Evolutionary conservation across 2,329 filamentous ascomycete species (phyloP).

Genomic region (Cladophialophora carrionii): DNA sequence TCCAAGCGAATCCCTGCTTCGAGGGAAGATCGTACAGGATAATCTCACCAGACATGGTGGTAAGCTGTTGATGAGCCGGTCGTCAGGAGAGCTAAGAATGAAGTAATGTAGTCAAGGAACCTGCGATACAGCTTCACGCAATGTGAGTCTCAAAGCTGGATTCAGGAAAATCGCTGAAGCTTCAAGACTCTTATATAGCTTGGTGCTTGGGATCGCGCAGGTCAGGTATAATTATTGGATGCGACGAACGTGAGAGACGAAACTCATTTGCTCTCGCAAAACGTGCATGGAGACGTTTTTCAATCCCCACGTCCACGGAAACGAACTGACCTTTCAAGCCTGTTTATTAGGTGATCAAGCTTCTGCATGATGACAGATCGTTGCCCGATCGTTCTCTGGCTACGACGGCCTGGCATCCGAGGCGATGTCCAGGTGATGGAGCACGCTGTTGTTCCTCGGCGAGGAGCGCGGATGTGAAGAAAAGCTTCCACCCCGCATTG

Average conservation of each 20-base stretch:
- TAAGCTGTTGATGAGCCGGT: not conserved
- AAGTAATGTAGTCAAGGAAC: not conserved
- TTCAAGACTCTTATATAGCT: too few relatives aligned
- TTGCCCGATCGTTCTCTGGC: too few relatives aligned
- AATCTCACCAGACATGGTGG: slow-evolving; percentile 44
- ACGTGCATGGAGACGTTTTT: not conserved
- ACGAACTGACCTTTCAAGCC: not conserved
- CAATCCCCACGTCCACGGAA: not conserved
- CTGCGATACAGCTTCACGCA: not conserved
- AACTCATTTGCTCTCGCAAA: too few relatives aligned
- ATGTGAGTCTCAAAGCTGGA: too few relatives aligned
- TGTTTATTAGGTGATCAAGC: not conserved
- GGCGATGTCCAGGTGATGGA: too few relatives aligned
- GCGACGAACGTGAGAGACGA: too few relatives aligned
- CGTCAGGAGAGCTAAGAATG: not conserved
- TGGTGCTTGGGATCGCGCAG: too few relatives aligned
- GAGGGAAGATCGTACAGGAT: slow-evolving; percentile 67
- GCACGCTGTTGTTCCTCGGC: not conserved
- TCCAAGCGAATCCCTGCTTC: slow-evolving; percentile 60
- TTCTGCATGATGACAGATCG: not conserved
- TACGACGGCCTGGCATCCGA: too few relatives aligned
- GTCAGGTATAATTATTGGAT: not conserved
- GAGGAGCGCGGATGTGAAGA: not conserved
- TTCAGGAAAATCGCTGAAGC: too few relatives aligned
- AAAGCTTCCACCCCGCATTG: not conserved